phyloP scores from a whole-genome alignment of 306 rosid species.

The Vachellia pachyceras region DNA sequence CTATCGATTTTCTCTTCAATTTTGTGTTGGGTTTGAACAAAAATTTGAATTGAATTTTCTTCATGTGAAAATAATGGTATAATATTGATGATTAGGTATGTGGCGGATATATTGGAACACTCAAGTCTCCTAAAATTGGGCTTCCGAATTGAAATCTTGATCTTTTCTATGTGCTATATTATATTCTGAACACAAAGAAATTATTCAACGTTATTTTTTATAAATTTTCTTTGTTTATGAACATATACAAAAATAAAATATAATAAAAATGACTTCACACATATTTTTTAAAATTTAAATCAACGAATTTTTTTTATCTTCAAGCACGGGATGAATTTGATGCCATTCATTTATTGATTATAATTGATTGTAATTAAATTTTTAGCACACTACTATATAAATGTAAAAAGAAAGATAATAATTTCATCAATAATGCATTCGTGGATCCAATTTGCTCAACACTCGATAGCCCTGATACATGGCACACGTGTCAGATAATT shows the following conservation, averaged over 20 bases:
- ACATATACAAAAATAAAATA: neutral
- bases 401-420: too few relatives aligned
- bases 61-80: neutral
- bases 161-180: neutral
- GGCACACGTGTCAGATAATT: constrained; percentile 38
- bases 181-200: too few relatives aligned
- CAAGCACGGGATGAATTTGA: neutral
- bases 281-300: neutral
- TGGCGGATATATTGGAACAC: neutral
- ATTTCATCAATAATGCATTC: too few relatives aligned
- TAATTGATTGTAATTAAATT: neutral
- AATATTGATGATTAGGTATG: neutral
- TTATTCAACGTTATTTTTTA: too few relatives aligned
- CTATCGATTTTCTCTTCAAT: neutral
- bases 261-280: neutral
- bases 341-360: neutral
- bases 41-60: neutral
- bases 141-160: neutral
- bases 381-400: too few relatives aligned
- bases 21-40: neutral
- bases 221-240: neutral
- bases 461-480: neutral
- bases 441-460: neutral
- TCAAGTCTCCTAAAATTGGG: neutral
- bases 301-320: neutral